A percentile compares a stretch with the other conserved stretches of the same genome.
Evolutionary conservation across 2,329 filamentous ascomycete species (phyloP).

Genomic region (Diaporthe australafricana): DNA sequence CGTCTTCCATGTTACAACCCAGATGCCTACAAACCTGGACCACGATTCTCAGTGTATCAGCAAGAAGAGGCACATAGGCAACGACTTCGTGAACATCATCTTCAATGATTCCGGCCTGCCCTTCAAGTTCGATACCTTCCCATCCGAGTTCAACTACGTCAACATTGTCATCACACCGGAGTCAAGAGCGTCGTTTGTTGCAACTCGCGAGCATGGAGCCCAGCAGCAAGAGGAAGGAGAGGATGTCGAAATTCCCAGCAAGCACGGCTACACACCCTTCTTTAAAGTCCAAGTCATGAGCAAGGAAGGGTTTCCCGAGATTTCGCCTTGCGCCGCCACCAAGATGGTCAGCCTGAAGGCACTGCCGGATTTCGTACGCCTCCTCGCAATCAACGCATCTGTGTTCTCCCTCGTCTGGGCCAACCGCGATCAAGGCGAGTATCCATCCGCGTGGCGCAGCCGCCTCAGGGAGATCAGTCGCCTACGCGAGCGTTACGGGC

Average conservation of each 20-base stretch:
- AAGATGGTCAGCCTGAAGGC: conserved; percentile 90
- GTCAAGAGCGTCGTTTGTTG: conserved; percentile 80
- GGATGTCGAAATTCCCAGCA: background rate
- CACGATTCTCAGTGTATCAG: conserved; percentile 79
- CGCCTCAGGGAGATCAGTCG: conserved; percentile 86
- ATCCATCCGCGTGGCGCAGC: conserved; percentile 90
- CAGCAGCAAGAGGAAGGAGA: conserved; percentile 38
- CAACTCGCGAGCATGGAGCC: conserved; percentile 62
- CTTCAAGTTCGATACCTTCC: conserved; percentile 92
- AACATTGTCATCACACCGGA: conserved; percentile 96
- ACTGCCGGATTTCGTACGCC: conserved; percentile 85
- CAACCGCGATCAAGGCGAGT: conserved; percentile 79
- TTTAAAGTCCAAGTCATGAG: conserved; percentile 93
- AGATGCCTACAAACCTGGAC: conserved; percentile 92
- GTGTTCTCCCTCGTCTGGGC: conserved; percentile 95
- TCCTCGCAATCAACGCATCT: conserved; percentile 91
- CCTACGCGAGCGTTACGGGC: conserved; percentile 76
- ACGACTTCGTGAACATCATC: conserved; percentile 97
- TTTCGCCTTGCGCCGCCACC: conserved; percentile 88
- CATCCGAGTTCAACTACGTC: conserved; percentile 95
- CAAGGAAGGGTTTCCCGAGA: conserved; percentile 88
- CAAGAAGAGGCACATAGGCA: conserved; percentile 96
- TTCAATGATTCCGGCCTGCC: conserved; percentile 96
- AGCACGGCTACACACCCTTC: conserved; percentile 61
- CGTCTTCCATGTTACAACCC: conserved; percentile 93